phyloP scores from a whole-genome alignment of 2,329 filamentous ascomycete species.

The Cladophialophora yegresii region DNA sequence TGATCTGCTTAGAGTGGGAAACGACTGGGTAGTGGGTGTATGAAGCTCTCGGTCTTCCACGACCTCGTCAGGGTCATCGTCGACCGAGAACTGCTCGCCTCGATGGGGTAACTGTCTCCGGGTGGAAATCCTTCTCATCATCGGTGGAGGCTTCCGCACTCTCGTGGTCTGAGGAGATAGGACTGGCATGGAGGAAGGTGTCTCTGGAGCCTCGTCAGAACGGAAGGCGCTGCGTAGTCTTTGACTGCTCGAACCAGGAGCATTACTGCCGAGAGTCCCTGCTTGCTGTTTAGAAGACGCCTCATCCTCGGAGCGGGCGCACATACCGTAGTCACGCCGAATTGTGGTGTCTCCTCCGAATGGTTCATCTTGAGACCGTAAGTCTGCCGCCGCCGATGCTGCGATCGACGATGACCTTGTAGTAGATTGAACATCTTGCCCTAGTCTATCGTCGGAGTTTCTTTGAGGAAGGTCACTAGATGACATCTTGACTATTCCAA shows the following conservation, averaged over 20 bases:
- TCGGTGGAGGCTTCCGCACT: slow-evolving; percentile 71
- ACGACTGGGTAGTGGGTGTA: slow-evolving; percentile 41
- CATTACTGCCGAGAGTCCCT: slow-evolving; percentile 26
- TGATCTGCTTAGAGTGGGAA: slow-evolving; percentile 43
- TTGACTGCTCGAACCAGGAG: slow-evolving; percentile 19
- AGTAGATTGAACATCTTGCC: slow-evolving; percentile 17
- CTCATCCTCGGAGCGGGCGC: neutral
- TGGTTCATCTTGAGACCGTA: slow-evolving; percentile 10
- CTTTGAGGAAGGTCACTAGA: slow-evolving; percentile 18
- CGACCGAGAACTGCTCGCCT: slow-evolving; percentile 84
- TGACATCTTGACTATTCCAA: slow-evolving; percentile 21
- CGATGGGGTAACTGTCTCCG: slow-evolving; percentile 68
- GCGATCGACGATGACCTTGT: slow-evolving; percentile 9
- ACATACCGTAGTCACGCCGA: slow-evolving; percentile 30
- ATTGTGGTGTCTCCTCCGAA: slow-evolving; percentile 15
- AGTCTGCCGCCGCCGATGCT: neutral
- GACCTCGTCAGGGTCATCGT: slow-evolving; percentile 82
- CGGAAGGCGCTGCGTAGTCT: slow-evolving; percentile 23
- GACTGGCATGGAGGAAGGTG: slow-evolving; percentile 49
- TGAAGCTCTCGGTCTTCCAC: slow-evolving; percentile 58
- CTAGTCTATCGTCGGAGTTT: slow-evolving; percentile 15
- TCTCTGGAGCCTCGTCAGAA: slow-evolving; percentile 22
- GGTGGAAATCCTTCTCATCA: slow-evolving; percentile 70
- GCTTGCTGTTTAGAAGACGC: slow-evolving; percentile 10
- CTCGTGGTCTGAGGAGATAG: slow-evolving; percentile 44